These are phyloP conservation scores for Handroanthus guayacan DNA, from an alignment of 257 asterid genomes.

Conservation along the genomic window DNA sequence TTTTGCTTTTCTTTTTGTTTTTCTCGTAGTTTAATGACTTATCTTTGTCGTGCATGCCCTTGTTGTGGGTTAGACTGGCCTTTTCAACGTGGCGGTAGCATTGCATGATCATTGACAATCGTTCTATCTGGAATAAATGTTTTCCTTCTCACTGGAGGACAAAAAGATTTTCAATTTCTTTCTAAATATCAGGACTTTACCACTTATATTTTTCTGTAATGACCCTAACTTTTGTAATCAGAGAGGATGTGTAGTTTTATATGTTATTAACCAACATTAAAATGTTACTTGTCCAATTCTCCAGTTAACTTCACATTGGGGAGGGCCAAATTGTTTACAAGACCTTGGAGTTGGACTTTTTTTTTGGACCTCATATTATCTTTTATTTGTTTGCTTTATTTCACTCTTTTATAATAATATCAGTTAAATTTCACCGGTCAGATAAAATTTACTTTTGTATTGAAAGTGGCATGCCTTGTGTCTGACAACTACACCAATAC, in stretches of 20 bases:
- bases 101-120: slow-evolving; percentile 10
- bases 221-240: slow-evolving; percentile 2
- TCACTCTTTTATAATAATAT: not conserved
- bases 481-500: slow-evolving; percentile 2
- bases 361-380: not conserved
- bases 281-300: slow-evolving; percentile 22
- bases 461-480: not conserved
- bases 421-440: not conserved
- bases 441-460: slow-evolving; percentile 13
- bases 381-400: not conserved
- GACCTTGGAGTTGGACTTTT: not conserved
- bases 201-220: not conserved
- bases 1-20: not conserved
- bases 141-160: slow-evolving; percentile 14
- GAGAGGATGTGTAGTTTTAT: slow-evolving; percentile 14
- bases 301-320: slow-evolving; percentile 21
- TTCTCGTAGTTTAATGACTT: not conserved
- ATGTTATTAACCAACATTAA: slow-evolving; percentile 10
- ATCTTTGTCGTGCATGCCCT: not conserved
- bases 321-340: slow-evolving; percentile 26
- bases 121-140: not conserved
- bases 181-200: not conserved
- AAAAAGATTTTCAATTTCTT: slow-evolving; percentile 2
- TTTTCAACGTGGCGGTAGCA: not conserved
- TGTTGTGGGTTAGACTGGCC: not conserved